Evolutionary conservation across 305 asterid genomes (phyloP), one percentile per base, ranked within the genome.

Genomic region (Fraxinus greggii): DNA sequence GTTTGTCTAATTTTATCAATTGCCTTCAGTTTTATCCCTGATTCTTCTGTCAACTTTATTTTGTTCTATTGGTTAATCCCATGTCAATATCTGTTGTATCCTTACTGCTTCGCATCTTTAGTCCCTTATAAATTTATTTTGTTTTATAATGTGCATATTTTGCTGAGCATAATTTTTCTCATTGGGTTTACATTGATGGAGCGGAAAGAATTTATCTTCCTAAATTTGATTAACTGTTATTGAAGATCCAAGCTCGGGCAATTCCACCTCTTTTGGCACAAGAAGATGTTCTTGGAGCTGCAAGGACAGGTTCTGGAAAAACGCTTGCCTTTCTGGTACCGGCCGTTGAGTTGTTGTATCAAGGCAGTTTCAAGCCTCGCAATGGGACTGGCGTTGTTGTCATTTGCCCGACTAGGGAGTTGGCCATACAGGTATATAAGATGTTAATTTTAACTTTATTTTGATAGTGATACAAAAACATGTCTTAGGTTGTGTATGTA

Each of bases 281-380:
- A 8, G 89, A 93, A 86, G 94, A 92, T 89, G 94, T 96, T 85
- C 98, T 96, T 19, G 99, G 99, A 87, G 98, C 99, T 86, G 99
- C 99, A 84, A 89, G 98, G 84, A 94, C 99, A 29, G 99, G 99
- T 84, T 96, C 99, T 0, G 98, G 99, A 54, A 94, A 94, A 89
- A 96, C 99, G 67, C 97, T 94, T 76, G 98, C 98, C 36, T 96
- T 96, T 86, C 79, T 96, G 77, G 32, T 96, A 59, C 99, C 99
- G 0, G 98, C 98, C 33, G 90, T 96, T 59, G 99, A 96, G 84
- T 89, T 96, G 84, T 81, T 96, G 81, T 78, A 84, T 88, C 87
- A 90, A 65, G 74, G 79, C 79, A 85, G 83, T 13, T 93, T 94
- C 83, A 78, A 91, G 1, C 92, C 95, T 82, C 93, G 98, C 51